Evolutionary conservation across 306 rosid species (phyloP).

Genomic region (Prunus mongolica): DNA sequence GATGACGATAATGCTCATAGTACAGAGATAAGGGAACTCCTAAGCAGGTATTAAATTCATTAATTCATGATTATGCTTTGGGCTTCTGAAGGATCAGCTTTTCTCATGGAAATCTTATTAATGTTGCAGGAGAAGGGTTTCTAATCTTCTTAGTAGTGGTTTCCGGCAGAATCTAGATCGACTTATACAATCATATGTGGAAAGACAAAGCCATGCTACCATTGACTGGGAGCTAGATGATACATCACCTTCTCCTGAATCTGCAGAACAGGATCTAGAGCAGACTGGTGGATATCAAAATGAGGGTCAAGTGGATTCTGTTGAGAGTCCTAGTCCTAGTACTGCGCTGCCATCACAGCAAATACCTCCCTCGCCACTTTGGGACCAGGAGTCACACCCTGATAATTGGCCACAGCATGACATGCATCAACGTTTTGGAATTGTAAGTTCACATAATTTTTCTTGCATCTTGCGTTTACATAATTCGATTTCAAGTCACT

Average conservation of each 20-base stretch:
- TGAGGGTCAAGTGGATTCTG: conserved; percentile 38
- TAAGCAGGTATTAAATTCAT: conserved; percentile 58
- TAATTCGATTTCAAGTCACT: conserved; percentile 10
- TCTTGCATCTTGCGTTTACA: neutral
- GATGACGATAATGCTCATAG: conserved; percentile 78
- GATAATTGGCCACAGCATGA: conserved; percentile 68
- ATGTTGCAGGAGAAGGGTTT: conserved; percentile 90
- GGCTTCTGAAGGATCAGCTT: neutral
- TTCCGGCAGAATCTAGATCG: conserved; percentile 92
- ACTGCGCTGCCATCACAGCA: conserved; percentile 53
- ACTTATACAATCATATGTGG: conserved; percentile 85
- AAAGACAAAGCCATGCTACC: conserved; percentile 69
- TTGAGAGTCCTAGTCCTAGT: conserved; percentile 37
- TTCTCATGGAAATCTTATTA: conserved; percentile 9
- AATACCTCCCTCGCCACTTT: conserved; percentile 58
- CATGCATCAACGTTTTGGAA: conserved; percentile 69
- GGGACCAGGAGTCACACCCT: conserved; percentile 63
- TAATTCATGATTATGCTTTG: conserved; percentile 12
- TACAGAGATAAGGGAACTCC: conserved; percentile 85
- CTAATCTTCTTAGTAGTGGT: conserved; percentile 89
- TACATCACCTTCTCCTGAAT: conserved; percentile 46
- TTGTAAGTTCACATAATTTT: conserved; percentile 41
- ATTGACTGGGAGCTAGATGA: conserved; percentile 75
- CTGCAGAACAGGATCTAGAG: conserved; percentile 54
- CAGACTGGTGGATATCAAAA: conserved; percentile 45